Conservation (phyloP, 495 filamentous ascomycete genomes). For the Trichoderma erinaceum region DNA sequence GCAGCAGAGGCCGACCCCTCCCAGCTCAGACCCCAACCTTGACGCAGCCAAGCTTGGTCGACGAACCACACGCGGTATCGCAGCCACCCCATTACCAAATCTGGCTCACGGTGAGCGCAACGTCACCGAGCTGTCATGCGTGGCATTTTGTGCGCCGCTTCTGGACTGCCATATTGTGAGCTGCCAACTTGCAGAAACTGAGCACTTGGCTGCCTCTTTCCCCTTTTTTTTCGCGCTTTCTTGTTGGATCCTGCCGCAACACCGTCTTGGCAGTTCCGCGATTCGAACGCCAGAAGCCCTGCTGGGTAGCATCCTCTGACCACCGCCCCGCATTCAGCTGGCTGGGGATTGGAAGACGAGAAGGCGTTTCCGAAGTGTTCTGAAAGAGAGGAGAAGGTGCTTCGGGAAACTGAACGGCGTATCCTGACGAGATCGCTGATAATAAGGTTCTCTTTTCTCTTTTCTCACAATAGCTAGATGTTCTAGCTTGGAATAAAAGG, state of each 20-base stretch:
- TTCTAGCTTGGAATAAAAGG: slow-evolving; percentile 9
- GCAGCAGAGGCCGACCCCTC: not conserved
- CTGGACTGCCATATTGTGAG: not conserved
- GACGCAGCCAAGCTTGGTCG: not conserved
- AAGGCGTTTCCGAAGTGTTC: not conserved
- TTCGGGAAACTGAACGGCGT: not conserved
- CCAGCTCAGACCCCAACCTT: not conserved
- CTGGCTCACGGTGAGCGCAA: not conserved
- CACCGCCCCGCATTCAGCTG: no score
- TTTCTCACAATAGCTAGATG: not conserved
- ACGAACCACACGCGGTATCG: not conserved
- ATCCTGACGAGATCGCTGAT: not conserved
- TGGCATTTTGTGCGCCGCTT: not conserved
- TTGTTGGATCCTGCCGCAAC: not conserved
- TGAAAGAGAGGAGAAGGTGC: not conserved
- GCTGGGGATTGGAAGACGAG: not conserved
- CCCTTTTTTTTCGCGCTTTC: not conserved
- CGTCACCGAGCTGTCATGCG: slow-evolving; percentile 1
- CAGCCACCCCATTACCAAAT: slow-evolving; percentile 7
- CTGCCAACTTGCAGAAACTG: not conserved
- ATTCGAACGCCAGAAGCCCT: not conserved
- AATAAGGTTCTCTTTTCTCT: not conserved
- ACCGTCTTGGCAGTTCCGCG: not conserved
- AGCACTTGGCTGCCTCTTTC: not conserved
- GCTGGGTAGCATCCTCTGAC: not conserved